A percentile compares a stretch with the other conserved stretches of the same genome.
Conservation (phyloP, 768 basidiomycete species). For the Mycena belliarum region DNA sequence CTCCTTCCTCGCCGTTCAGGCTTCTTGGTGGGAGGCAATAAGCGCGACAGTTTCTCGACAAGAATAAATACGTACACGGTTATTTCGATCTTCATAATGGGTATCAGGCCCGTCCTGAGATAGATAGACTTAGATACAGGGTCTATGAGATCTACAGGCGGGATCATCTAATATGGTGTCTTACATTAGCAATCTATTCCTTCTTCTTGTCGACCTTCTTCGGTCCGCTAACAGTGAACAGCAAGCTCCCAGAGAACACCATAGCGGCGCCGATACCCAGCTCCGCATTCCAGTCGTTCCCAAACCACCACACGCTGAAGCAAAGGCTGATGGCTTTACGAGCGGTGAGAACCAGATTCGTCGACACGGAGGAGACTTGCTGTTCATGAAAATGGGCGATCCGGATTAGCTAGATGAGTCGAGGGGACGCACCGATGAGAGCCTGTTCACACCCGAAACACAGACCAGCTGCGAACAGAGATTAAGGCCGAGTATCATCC, state of each 20-base stretch:
- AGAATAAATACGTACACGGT: too few relatives aligned
- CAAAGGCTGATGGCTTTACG: slow-evolving; percentile 81
- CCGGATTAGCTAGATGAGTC: not conserved
- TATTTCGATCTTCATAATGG: too few relatives aligned
- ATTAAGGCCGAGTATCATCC: slow-evolving; percentile 61
- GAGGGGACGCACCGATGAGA: slow-evolving; percentile 68
- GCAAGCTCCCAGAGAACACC: slow-evolving; percentile 70
- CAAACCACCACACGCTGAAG: slow-evolving; percentile 86
- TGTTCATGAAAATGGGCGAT: slow-evolving; percentile 28
- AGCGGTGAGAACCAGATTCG: slow-evolving; percentile 76
- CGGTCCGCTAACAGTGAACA: slow-evolving; percentile 47
- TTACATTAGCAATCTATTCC: not conserved
- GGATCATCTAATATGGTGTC: too few relatives aligned
- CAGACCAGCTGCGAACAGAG: slow-evolving; percentile 78
- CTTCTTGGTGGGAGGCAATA: too few relatives aligned
- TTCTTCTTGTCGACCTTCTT: slow-evolving; percentile 18
- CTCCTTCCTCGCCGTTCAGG: not conserved
- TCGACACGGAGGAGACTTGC: slow-evolving; percentile 79
- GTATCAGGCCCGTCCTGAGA: too few relatives aligned
- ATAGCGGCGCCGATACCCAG: slow-evolving; percentile 67
- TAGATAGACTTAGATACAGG: not conserved
- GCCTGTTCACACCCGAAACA: slow-evolving; percentile 77
- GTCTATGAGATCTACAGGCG: not conserved
- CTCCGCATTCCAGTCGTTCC: slow-evolving; percentile 66
- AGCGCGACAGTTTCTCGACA: too few relatives aligned